These are phyloP conservation scores for Fusarium abutilonis DNA, from an alignment of 2,329 filamentous ascomycete species.

Conservation along the genomic window DNA sequence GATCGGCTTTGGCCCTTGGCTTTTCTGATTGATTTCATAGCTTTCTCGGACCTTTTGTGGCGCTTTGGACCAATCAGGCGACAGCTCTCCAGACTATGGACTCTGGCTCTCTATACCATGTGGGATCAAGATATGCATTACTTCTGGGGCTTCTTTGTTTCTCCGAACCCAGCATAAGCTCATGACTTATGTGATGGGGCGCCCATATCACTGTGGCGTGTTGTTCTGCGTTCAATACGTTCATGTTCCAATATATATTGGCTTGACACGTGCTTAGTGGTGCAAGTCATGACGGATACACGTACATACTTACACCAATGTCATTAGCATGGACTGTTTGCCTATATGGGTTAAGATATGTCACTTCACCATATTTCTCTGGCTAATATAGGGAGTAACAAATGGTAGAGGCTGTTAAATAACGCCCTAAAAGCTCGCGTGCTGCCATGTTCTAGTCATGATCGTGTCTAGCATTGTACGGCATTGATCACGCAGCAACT, in stretches of 20 bases:
- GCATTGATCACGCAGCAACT: not conserved
- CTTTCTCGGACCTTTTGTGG: conserved; percentile 16
- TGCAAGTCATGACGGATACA: too few species aligned
- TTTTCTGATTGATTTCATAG: conserved; percentile 8
- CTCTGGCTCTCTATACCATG: not conserved
- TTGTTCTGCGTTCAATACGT: not conserved
- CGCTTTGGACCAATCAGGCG: conserved; percentile 14
- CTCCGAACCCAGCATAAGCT: not conserved
- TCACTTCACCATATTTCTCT: not conserved
- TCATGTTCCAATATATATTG: not conserved
- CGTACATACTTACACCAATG: too few species aligned
- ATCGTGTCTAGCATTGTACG: not conserved
- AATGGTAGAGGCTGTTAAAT: not conserved
- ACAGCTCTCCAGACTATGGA: not conserved
- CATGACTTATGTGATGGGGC: not conserved
- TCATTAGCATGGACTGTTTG: too few species aligned
- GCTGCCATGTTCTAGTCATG: not conserved
- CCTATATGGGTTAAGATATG: not conserved
- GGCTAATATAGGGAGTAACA: not conserved
- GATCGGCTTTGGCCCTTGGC: conserved; percentile 19
- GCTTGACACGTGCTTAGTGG: not conserved
- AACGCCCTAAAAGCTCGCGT: not conserved
- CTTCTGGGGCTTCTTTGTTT: not conserved
- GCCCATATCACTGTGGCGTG: not conserved
- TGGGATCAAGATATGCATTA: not conserved